These are phyloP conservation scores for Brassica balearica DNA, from an alignment of 441 rosid genomes.

Conservation along the genomic window DNA sequence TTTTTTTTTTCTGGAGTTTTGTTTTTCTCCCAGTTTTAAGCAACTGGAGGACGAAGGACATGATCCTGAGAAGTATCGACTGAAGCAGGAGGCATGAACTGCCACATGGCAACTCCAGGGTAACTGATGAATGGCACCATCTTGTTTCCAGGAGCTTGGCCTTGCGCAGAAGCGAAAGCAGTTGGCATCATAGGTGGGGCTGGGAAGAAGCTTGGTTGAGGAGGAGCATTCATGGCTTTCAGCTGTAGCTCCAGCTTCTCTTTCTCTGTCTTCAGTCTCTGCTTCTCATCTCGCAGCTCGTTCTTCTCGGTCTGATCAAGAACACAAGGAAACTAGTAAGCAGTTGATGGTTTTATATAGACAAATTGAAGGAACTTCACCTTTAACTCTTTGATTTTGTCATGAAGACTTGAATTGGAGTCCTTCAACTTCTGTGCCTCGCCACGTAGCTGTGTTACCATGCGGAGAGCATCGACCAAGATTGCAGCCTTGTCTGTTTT, in stretches of 20 bases:
- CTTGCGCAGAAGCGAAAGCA: conserved; percentile 74
- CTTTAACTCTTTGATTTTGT: conserved; percentile 93
- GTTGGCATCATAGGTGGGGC: conserved; percentile 78
- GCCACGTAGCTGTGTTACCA: conserved; percentile 84
- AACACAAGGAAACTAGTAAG: conserved; percentile 25
- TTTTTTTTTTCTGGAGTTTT: conserved; percentile 5
- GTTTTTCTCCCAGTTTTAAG: conserved; percentile 53
- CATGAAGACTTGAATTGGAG: conserved; percentile 82
- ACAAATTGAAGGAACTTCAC: conserved; percentile 38
- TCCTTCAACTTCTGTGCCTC: conserved; percentile 92
- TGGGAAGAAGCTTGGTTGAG: conserved; percentile 76
- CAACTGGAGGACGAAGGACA: conserved; percentile 97
- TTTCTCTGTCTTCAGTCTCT: conserved; percentile 90
- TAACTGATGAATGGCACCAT: conserved; percentile 91
- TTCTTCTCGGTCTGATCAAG: conserved; percentile 80
- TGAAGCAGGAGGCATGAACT: conserved; percentile 98
- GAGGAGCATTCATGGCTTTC: conserved; percentile 62
- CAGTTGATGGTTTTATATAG: background rate
- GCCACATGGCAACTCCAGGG: conserved; percentile 99
- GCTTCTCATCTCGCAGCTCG: conserved; percentile 97
- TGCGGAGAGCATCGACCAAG: conserved; percentile 82
- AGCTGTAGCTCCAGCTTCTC: conserved; percentile 85
- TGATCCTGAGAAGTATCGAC: conserved; percentile 99
- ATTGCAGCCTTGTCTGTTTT: conserved; percentile 93
- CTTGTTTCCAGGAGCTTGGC: conserved; percentile 89